These are phyloP conservation scores for Melampsora abietis-canadensis DNA, from an alignment of 1,284 basidiomycete species.

Conservation along the genomic window DNA sequence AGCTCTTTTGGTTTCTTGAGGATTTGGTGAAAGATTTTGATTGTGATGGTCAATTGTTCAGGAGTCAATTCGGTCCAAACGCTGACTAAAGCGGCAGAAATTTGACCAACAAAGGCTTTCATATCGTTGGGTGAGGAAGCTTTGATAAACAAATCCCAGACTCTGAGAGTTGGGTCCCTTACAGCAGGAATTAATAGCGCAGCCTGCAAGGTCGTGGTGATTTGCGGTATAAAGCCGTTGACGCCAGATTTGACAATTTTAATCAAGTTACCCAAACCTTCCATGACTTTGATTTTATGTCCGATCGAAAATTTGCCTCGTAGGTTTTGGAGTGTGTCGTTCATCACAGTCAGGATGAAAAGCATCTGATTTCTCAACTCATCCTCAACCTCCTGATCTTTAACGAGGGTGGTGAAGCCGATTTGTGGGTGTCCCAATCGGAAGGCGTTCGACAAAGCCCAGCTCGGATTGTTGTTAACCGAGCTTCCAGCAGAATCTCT, in stretches of 20 bases:
- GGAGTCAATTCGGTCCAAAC: conserved; percentile 69
- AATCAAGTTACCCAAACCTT: conserved; percentile 35
- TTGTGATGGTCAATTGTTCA: conserved; percentile 61
- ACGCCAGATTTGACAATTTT: conserved; percentile 29
- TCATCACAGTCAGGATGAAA: conserved; percentile 35
- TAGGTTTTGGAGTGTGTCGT: conserved; percentile 39
- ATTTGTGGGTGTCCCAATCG: conserved; percentile 9
- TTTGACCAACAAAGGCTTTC: conserved; percentile 79
- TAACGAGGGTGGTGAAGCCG: not conserved
- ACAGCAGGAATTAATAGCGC: conserved; percentile 71
- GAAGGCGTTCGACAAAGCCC: conserved; percentile 21
- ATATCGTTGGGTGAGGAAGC: conserved; percentile 70
- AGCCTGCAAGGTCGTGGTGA: conserved; percentile 94
- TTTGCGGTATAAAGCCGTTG: conserved; percentile 58
- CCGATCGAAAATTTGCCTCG: conserved; percentile 33
- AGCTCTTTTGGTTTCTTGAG: conserved; percentile 65
- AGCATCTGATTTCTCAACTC: conserved; percentile 23
- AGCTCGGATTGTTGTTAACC: not conserved
- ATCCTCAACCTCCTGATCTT: conserved; percentile 28
- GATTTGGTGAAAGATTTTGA: conserved; percentile 66
- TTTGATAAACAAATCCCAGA: conserved; percentile 76
- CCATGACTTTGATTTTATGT: conserved; percentile 33
- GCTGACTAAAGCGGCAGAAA: conserved; percentile 76
- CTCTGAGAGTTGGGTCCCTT: conserved; percentile 71
- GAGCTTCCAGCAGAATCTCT: conserved; percentile 6